Evolutionary conservation across 208 protist genomes (phyloP), one percentile per base, ranked within the genome.

Genomic region (Leishmania guyanensis): DNA sequence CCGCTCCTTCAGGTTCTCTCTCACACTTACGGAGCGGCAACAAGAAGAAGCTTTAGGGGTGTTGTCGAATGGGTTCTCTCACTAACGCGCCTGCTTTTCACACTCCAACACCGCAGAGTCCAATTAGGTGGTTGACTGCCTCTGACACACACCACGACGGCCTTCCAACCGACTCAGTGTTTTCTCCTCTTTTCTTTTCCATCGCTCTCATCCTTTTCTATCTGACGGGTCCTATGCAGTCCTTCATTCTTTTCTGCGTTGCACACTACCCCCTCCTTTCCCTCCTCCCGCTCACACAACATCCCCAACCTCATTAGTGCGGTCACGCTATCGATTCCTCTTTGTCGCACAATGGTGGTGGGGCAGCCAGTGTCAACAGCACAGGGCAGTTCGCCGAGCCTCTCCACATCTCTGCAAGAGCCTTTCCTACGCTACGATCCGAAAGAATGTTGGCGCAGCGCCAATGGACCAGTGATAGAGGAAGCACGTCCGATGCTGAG

Each of bases 401-500:
- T 48, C 54, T 76, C 77, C 46, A 48, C 77, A 6, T 77, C 73
- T 22, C 60, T 81, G 29, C 56, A 46, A 36, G 79, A 83, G 33
- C 74, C 65, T 20, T 70, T 86, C 17, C 83, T 86, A 36, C 65
- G 43, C 43, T 86, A 83, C 54, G 69, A 74, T 36, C 75, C 68
- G 20, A 62, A 68, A 65, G 74, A 69, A 48, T 50, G 56, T n/a
- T 77, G 56, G 54, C 20, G 17, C 29, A 60, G 64, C 29, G 54
- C 43, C 33, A 77, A 58, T 16, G 79, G 43, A n/a, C 50, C 60
- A 1, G 39, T 46, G 8, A 51, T 78, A 14, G 78, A 82, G 60
- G 79, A 83, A 56, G 77, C 51, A 36, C 78, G 83, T 10, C 79
- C 74, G 26, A 39, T 86, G 66, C 36, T 83, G 48, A 62, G 43